A percentile compares a stretch with the other conserved stretches of the same genome.
These are phyloP conservation scores for Dactylellina parvicollis DNA, from an alignment of 2,329 filamentous ascomycete genomes.

Conservation along the genomic window DNA sequence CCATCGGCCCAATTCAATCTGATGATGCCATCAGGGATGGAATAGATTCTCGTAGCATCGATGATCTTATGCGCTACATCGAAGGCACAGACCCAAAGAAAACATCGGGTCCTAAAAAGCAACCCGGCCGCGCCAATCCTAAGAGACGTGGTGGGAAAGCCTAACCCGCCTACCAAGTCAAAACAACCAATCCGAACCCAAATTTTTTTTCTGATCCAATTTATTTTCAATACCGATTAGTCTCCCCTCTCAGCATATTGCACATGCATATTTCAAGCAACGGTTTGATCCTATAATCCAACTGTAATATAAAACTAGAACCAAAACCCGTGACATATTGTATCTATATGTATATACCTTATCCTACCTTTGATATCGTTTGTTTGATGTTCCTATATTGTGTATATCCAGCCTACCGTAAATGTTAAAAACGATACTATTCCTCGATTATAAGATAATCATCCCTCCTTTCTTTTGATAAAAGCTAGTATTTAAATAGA, in stretches of 20 bases:
- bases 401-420: no score
- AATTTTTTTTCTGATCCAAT: neutral
- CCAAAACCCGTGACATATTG: conserved; percentile 4
- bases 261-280: neutral
- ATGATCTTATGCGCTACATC: conserved; percentile 93
- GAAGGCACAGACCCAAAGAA: conserved; percentile 74
- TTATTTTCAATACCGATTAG: conserved; percentile 1
- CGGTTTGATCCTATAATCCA: neutral
- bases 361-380: neutral
- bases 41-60: conserved; percentile 83
- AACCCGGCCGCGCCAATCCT: conserved; percentile 62
- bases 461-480: no score
- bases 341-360: conserved; percentile 20
- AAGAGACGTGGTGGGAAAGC: conserved; percentile 62
- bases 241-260: conserved; percentile 32
- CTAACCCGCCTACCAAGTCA: conserved; percentile 56
- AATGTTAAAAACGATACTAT: no score
- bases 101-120: conserved; percentile 68
- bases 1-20: conserved; percentile 60
- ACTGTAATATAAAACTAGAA: conserved; percentile 49
- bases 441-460: no score
- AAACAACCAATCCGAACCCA: neutral
- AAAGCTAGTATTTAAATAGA: no score
- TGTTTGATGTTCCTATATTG: neutral
- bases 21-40: conserved; percentile 60